Base-by-base conservation (phyloP, 2,329 filamentous ascomycete genomes). In the Celoporthe dispersa region DNA sequence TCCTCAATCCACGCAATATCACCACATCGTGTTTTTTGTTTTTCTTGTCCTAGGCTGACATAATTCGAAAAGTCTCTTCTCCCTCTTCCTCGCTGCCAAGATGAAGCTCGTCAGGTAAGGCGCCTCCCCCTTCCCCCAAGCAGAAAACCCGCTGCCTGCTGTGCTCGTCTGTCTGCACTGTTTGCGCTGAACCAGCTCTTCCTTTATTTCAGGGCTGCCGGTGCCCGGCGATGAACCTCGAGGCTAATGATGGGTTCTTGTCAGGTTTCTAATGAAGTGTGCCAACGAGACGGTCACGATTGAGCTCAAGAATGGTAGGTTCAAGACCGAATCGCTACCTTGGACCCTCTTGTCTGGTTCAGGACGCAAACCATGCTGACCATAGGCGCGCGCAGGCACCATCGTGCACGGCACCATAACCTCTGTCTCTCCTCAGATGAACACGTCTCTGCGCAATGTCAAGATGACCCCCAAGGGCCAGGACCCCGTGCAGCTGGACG, bases 241-340 rank as follows among this genome's bases (percentile, higher is more conserved):
- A 69, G 76, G 75, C 79, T 81, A 75, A 81, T 75, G 62, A 35
- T 74, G 39, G 72, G 64, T 71, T 70, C 73, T 60, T 41, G 70
- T 73, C 81, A 98, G 96, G 81, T 99, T 99, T 82, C 87, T 99
- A 77, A 98, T 98, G 95, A 99, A 99, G 87, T 98, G 95, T 83
- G 91, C 93, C 82, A 98, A 98, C 83, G 96, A 99, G 86, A 97
- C 96, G 78, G 96, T 98, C 78, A 98, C 95, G 60, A 93, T 99
- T 81, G 96, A 99, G 83, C 87, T 99, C 76, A 99, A 99, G 83
- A 98, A 98, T 88, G 96, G 94, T 96, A 85, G 61, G 44, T 48
- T 48, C 41, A 48, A 48, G 22, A 48, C 41, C 19, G 81, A 22
- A 48, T 76, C 25, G 59, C 70, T 3, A 35, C 37, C 37, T 9